Evolutionary conservation across 2,329 filamentous ascomycete species (phyloP).

Genomic region (Hymenoscyphus albidus): DNA sequence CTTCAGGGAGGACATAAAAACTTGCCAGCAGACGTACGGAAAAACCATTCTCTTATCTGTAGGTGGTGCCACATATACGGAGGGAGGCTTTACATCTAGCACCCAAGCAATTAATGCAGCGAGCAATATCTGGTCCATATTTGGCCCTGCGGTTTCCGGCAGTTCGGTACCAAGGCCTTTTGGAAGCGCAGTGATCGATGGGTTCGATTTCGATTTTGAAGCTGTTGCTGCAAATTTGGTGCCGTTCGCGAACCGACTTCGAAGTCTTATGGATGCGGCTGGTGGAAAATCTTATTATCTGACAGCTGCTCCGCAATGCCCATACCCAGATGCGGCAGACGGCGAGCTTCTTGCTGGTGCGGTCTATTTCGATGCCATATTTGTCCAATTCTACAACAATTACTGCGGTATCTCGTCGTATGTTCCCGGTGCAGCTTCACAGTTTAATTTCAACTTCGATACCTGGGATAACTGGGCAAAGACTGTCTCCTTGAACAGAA

Average conservation of each 20-base stretch:
- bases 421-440: constrained; percentile 39
- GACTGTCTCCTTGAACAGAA: constrained; percentile 50
- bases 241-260: constrained; percentile 56
- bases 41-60: constrained; percentile 8
- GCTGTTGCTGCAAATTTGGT: constrained; percentile 53
- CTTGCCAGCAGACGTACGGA: constrained; percentile 2
- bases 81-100: constrained; percentile 60
- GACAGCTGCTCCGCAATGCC: constrained; percentile 65
- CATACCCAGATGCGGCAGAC: constrained; percentile 59
- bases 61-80: constrained; percentile 56
- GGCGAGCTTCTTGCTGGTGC: constrained; percentile 51
- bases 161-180: constrained; percentile 59
- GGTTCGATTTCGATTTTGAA: constrained; percentile 77
- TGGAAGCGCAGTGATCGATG: constrained; percentile 61
- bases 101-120: constrained; percentile 53
- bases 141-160: constrained; percentile 52
- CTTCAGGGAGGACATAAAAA: constrained; percentile 15
- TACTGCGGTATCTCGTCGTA: constrained; percentile 57
- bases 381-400: constrained; percentile 45
- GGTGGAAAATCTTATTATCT: constrained; percentile 53
- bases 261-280: constrained; percentile 49
- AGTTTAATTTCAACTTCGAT: constrained; percentile 57
- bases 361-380: constrained; percentile 43
- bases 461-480: constrained; percentile 65
- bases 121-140: constrained; percentile 64